Evolutionary conservation across 257 asterid species (phyloP).

Genomic region (Anisodus tanguticus): DNA sequence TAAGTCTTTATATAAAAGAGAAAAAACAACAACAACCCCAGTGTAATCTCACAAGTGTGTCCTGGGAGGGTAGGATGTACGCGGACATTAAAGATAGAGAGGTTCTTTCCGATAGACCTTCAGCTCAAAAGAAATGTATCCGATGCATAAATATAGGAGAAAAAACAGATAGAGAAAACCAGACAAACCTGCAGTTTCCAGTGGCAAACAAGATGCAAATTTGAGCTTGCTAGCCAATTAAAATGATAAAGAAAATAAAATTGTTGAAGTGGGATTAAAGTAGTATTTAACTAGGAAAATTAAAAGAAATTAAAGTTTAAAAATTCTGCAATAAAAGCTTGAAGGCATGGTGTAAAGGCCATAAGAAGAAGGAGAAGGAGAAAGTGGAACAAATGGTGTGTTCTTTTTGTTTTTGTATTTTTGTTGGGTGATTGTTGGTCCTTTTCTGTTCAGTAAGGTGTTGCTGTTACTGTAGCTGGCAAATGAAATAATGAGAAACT

Average conservation of each 20-base stretch:
- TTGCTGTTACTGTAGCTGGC: conserved; percentile 27
- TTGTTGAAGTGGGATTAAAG: neutral
- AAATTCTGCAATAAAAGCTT: neutral
- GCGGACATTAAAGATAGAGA: too few species aligned
- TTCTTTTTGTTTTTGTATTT: neutral
- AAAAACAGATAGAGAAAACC: neutral
- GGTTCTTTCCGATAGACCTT: too few species aligned
- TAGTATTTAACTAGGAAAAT: conserved; percentile 13
- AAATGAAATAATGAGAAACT: neutral
- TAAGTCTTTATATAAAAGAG: neutral
- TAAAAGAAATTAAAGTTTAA: neutral
- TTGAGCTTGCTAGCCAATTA: neutral
- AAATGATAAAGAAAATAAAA: neutral
- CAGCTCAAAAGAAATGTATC: too few species aligned
- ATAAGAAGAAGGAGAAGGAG: neutral
- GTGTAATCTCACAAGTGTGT: too few species aligned
- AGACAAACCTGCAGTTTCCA: neutral
- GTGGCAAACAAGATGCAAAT: conserved; percentile 12
- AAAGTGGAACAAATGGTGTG: neutral
- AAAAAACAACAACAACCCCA: neutral
- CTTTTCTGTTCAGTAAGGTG: neutral
- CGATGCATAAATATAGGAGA: too few species aligned
- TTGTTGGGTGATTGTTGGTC: neutral
- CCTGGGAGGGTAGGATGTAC: too few species aligned
- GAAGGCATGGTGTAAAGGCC: neutral